Base-by-base conservation (phyloP, 176 grass and related monocot genomes). In the Aegilops sharonensis region DNA sequence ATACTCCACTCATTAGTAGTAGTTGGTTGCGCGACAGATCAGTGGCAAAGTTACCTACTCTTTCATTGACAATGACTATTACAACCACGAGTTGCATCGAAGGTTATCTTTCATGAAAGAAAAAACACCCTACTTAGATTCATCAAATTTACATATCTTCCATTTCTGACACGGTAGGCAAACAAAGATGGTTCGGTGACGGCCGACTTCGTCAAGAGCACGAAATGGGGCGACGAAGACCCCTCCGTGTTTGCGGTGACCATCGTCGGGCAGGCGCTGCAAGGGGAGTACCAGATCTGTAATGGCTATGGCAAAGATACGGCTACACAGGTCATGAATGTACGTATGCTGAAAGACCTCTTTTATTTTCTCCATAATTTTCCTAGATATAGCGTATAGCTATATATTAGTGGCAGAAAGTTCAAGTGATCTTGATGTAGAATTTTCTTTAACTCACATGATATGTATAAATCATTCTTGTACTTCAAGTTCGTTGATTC, bases 201-300 rank as follows among this genome's bases (percentile, higher is more conserved):
- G 45, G 45, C 45, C 12, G 12, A 48, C 45, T 48, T 48, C 45
- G 4, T 48, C 45, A 48, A 14, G 12, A 48, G 45, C 45, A 48
- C 45, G 45, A 14, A 13, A 48, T 48, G 45, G 45, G 45, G 45
- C 45, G 45, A 48, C 12, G 45, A 48, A 4, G 45, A 48, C 12
- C 45, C 45, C 45, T 48, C 45, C 12, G 45, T 48, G 45, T 48
- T 48, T 48, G 11, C 12, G 45, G 45, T 48, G 45, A 48, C 45
- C 12, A 48, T 48, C 45, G 45, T 14, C 45, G 45, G 4, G 45
- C 45, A 4, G 45, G 45, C 0, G 12, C 11, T 14, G 12, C 45
- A 48, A 48, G 45, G 87, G 87, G 4, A 84, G 81, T 88, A 88
- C 81, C 87, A 88, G 45, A 48, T 48, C 12, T 48, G 45, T 12